Base-by-base conservation (phyloP, 768 basidiomycete species). In the Phylloporus sp. region DNA sequence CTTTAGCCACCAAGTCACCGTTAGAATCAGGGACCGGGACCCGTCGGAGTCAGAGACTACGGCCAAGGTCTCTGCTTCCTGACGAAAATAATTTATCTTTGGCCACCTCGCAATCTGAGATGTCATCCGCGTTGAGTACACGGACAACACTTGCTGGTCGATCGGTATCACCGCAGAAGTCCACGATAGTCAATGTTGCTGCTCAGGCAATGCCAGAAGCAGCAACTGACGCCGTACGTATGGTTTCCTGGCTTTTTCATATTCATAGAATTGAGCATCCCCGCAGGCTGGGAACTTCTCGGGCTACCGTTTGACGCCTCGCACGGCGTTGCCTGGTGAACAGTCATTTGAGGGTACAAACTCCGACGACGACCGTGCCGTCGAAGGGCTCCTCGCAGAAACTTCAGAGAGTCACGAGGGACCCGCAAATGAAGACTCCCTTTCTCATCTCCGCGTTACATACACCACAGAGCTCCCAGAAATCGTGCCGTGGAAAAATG, bases 361-460 rank as follows among this genome's bases (percentile, higher is more conserved):
- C 68, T 69, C 69, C 67, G 67, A 69, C 58, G 67, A 69, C 54
- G 67, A 70, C 62, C 67, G 58, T 56, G 59, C 53, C 45, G 62
- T 65, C 31, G 67, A 70, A 49, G 69, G 65, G 34, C 67, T 69
- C 51, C 63, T 69, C 20, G 42, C 67, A 50, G 67, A 70, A 67
- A 69, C 54, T 31, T 55, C 56, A 55, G 69, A 69, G 53, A 55
- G 62, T 51, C 62, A 65, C 46, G 56, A 64, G 56, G 56, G 59
- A 49, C 49, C 55, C 55, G 54, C 57, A 61, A 70, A 59, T 63
- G 69, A 69, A 54, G 61, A 68, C 54, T 51, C 55, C 34, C 58
- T 59, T 47, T 70, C 68, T 66, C 69, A 68, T 70, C 69, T 69
- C 67, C 68, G 68, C 29, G 65, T 66, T 63, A 66, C 67, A 60